Base-by-base conservation (phyloP, 2,329 filamentous ascomycete species). In the Neoascochyta sp. region DNA sequence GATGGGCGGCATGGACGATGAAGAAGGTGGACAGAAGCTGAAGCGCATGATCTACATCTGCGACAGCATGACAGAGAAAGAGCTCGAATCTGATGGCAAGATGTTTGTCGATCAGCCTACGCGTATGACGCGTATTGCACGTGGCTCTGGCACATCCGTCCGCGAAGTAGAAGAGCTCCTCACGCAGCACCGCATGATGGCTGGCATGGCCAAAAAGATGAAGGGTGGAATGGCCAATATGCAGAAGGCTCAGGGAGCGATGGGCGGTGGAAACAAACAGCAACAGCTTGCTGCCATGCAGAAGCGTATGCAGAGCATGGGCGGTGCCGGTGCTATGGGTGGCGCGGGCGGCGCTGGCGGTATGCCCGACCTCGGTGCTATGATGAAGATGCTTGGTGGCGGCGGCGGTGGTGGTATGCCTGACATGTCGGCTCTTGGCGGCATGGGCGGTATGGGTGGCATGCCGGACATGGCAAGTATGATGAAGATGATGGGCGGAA, bases 41-140 rank as follows among this genome's bases (percentile, higher is more conserved):
- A 93, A 94, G 66, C 83, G 92, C 41, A 98, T 98, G 92, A 87
- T 98, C 49, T 96, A 94, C 69, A 95, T 98, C 38, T 95, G 89
- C 69, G 92, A 98, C 68, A 90, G 83, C 43, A 98, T 98, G 92
- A 96, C 90, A 0, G 79, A 86, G 13, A 93, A 93, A 59, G 92
- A 98, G 61, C 79, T 98, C 12, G 90, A 98, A 63, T 86, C 84
- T 23, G 90, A 98, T 54, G 92, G 92, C 60, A 95, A 94, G 66
- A 78, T 94, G 42, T 90, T 98, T 47, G 78, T 93, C 35, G 86
- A 95, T 13, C 86, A 96, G 58, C 92, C 92, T 1, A 86, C 84
- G 9, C 79, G 92, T 22, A 94, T 96, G 80, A 95, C 89, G 10
- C 78, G 92, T 19, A 82, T 98, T 27, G 92, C 92, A 0, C 78